A percentile compares a stretch with the other conserved stretches of the same genome.
Conservation (phyloP, 2,329 filamentous ascomycete genomes). For the Neophaeococcomyces aloes region DNA sequence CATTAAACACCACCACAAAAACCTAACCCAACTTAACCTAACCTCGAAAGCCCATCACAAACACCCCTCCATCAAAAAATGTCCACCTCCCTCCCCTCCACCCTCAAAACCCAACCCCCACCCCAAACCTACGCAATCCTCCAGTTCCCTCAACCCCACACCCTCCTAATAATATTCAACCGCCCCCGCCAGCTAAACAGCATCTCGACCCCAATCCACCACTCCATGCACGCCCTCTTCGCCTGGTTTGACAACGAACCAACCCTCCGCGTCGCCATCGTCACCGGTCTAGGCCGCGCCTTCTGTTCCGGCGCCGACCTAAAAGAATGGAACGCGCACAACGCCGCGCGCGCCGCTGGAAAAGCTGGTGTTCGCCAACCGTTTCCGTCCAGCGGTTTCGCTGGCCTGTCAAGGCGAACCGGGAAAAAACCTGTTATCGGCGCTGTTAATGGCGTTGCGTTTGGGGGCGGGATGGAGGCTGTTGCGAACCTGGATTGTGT, state of each 20-base stretch:
- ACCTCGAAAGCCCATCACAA: no score
- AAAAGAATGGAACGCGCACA: constrained; percentile 29
- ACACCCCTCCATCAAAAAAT: no score
- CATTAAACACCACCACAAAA: no score
- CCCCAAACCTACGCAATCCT: constrained; percentile 26
- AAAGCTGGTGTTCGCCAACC: constrained; percentile 6
- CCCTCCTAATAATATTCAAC: constrained; percentile 38
- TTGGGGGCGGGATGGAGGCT: constrained; percentile 69
- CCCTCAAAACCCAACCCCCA: constrained; percentile 19
- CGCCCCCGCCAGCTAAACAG: constrained; percentile 35
- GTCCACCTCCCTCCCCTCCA: no score
- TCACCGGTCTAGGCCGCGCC: constrained; percentile 34
- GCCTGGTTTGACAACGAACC: constrained; percentile 38
- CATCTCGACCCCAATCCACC: constrained; percentile 31
- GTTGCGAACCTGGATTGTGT: constrained; percentile 62
- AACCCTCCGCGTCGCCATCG: constrained; percentile 29
- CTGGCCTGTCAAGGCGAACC: constrained; percentile 41
- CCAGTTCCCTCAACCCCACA: constrained; percentile 33
- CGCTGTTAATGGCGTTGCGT: constrained; percentile 62
- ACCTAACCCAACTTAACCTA: no score
- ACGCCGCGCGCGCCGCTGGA: constrained; percentile 7
- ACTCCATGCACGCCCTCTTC: constrained; percentile 32
- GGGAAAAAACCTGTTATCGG: constrained; percentile 66
- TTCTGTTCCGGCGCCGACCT: constrained; percentile 38
- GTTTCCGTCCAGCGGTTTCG: constrained; percentile 27